Conservation (phyloP, 2,329 filamentous ascomycete genomes). For the Pyrenophora graminea region DNA sequence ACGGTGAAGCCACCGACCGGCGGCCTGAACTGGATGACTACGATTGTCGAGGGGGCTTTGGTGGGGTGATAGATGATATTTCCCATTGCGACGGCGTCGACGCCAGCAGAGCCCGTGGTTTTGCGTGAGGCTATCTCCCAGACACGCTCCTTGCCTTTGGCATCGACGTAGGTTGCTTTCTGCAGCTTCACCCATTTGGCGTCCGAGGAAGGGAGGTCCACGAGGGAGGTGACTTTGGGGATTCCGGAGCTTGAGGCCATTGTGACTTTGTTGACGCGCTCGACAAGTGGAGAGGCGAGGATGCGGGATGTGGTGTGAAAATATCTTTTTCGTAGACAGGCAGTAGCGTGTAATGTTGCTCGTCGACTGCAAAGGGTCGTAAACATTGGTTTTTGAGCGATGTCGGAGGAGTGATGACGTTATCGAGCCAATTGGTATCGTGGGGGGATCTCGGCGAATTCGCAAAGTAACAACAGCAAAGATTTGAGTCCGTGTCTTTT, state of each 20-base stretch:
- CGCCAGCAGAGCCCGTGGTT: slow-evolving; percentile 59
- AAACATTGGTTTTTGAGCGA: slow-evolving; percentile 6
- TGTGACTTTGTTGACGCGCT: slow-evolving; percentile 13
- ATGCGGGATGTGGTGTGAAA: neutral
- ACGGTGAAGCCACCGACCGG: slow-evolving; percentile 62
- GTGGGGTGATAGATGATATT: slow-evolving; percentile 60
- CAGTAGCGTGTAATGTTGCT: neutral
- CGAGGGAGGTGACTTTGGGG: slow-evolving; percentile 26
- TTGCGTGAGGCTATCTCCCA: slow-evolving; percentile 74
- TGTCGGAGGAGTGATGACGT: slow-evolving; percentile 1
- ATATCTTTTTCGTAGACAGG: neutral
- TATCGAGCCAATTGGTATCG: neutral
- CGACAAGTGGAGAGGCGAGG: slow-evolving; percentile 5
- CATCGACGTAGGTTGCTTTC: slow-evolving; percentile 61
- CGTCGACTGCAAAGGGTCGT: neutral
- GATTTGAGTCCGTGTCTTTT: no score
- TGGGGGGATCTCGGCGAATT: no score
- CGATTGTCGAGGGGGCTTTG: slow-evolving; percentile 35
- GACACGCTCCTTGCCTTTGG: slow-evolving; percentile 59
- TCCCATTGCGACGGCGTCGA: slow-evolving; percentile 72
- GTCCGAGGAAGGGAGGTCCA: slow-evolving; percentile 26
- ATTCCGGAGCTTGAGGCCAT: slow-evolving; percentile 14
- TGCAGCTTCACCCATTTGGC: slow-evolving; percentile 42
- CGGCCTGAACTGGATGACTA: slow-evolving; percentile 60
- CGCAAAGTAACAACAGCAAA: no score